Evolutionary conservation across 1,139 yeast species (phyloP), one percentile per base, ranked within the genome.

Genomic region (Pichia cactophila): DNA sequence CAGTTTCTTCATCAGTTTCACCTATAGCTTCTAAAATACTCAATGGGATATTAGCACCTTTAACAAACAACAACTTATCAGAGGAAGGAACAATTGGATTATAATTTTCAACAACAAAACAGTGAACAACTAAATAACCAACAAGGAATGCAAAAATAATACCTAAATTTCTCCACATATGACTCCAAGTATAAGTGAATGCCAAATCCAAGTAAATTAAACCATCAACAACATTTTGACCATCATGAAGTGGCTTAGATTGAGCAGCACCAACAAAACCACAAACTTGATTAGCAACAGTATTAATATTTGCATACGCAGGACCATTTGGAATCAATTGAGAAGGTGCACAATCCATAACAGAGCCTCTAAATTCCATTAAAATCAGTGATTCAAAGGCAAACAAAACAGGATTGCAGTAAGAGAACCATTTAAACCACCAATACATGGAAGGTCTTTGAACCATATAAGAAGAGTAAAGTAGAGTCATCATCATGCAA

Each of bases 361-460:
- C 60, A 48, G 77, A 64, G 8, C 77, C 78, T 58, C 77, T 81
- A 55, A 80, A 80, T 56, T 80, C 83, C 40, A 72, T 68, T 9
- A 74, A 62, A 49, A 79, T 62, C 69, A 80, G 66, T 11, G 80
- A 68, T 60, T 80, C 85, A 56, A 78, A 80, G 3, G 75, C 77
- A 58, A 77, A 80, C 39, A 75, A 63, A 43, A 79, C 61, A 2
- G 85, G 84, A 55, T 80, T 69, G 47, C 77, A 65, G 57, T 78
- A 80, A 2, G 78, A 71, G 35, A 78, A 71, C 86, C 86, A 80
- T 59, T 75, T 72, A 57, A 78, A 78, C 83, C 83, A 79, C 49
- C 80, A 80, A 50, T 74, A 80, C 83, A 79, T 79, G 0, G 75
- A 71, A 12, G 78, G 78, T 48, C 74, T 62, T 58, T 77, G 83